Conservation (phyloP, 495 filamentous ascomycete genomes). For the Trichoderma parareesei region DNA sequence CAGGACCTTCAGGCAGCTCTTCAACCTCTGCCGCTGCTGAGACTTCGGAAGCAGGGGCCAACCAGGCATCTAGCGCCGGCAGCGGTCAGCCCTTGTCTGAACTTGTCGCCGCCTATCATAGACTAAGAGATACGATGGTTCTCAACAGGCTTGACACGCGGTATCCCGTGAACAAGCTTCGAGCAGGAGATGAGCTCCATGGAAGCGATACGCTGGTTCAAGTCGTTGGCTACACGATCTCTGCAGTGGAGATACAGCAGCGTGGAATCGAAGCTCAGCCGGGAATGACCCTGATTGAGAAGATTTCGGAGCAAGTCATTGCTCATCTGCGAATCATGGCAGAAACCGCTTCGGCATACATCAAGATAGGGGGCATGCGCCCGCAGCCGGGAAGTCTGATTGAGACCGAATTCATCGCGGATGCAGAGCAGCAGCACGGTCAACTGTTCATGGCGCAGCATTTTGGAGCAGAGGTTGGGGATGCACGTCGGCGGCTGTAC, state of each 20-base stretch:
- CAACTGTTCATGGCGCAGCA: conserved; percentile 63
- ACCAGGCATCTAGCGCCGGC: conserved; percentile 12
- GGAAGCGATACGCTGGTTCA: conserved; percentile 62
- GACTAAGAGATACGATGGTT: conserved; percentile 68
- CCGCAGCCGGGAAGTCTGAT: conserved; percentile 37
- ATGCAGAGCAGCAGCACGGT: conserved; percentile 63
- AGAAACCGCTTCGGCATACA: conserved; percentile 80
- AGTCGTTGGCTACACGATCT: conserved; percentile 80
- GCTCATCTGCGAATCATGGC: conserved; percentile 86
- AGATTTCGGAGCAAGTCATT: conserved; percentile 69
- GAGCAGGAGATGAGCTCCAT: conserved; percentile 33
- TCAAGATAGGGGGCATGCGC: conserved; percentile 63
- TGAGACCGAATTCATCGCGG: conserved; percentile 57
- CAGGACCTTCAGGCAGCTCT: conserved; percentile 16
- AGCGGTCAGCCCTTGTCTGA: conserved; percentile 50
- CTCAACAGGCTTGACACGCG: conserved; percentile 56
- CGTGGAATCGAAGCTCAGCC: conserved; percentile 73
- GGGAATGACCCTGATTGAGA: conserved; percentile 71
- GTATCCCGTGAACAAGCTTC: conserved; percentile 23
- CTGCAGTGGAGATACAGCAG: conserved; percentile 85
- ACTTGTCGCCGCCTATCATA: conserved; percentile 69
- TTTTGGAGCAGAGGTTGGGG: conserved; percentile 26
- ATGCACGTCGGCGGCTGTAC: conserved; percentile 27
- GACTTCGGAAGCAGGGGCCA: conserved; percentile 6
- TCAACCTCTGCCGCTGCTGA: conserved; percentile 20